Percentiles rank a stretch among this genome's conserved stretches.
Conservation (phyloP, 495 filamentous ascomycete genomes). For the Xylaria telfairii region DNA sequence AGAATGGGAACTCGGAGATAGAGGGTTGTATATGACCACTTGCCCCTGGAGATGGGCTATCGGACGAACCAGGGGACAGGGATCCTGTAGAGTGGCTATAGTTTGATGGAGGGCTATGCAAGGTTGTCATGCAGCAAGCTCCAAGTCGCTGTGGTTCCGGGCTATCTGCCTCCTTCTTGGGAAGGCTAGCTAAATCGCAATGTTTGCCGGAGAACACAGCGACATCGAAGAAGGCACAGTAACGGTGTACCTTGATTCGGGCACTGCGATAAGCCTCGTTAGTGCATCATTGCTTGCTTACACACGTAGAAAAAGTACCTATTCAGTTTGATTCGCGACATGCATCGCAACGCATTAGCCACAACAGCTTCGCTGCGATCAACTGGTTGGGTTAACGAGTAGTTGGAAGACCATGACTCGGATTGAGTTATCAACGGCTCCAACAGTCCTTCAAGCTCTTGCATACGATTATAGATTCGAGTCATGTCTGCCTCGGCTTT, state of each 20-base stretch:
- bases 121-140: constrained; percentile 38
- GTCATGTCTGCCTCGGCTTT: constrained; percentile 50
- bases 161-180: constrained; percentile 35
- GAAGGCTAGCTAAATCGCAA: constrained; percentile 59
- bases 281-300: constrained; percentile 8
- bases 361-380: constrained; percentile 53
- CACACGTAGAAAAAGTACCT: constrained; percentile 45
- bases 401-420: constrained; percentile 48
- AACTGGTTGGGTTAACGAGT: constrained; percentile 48
- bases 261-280: constrained; percentile 49
- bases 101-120: constrained; percentile 38
- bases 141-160: constrained; percentile 34
- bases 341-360: constrained; percentile 58
- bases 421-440: constrained; percentile 56
- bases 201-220: constrained; percentile 65
- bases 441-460: constrained; percentile 59
- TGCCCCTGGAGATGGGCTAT: constrained; percentile 46
- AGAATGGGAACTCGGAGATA: constrained; percentile 56
- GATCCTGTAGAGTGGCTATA: constrained; percentile 48
- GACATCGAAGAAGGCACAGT: constrained; percentile 65
- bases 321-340: constrained; percentile 64
- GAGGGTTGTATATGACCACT: constrained; percentile 41
- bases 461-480: constrained; percentile 61
- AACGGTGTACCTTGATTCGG: constrained; percentile 66
- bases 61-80: constrained; percentile 41